These are phyloP conservation scores for Aspergillus ostianus DNA, from an alignment of 495 filamentous ascomycete genomes.

Conservation along the genomic window DNA sequence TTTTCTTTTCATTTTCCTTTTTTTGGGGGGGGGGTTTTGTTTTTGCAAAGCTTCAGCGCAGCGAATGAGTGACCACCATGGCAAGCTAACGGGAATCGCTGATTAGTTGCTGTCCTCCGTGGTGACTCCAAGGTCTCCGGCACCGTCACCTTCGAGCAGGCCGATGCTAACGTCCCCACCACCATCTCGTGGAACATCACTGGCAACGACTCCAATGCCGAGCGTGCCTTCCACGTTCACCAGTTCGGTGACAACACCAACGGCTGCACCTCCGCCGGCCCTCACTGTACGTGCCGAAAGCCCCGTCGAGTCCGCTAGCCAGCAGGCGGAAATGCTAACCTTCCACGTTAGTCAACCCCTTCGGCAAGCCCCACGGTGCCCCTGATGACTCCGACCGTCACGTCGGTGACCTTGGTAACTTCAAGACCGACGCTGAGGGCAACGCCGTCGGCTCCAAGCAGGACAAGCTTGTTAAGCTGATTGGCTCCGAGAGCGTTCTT, in stretches of 20 bases:
- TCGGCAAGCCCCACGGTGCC: constrained; percentile 86
- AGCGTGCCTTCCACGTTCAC: constrained; percentile 97
- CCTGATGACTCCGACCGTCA: constrained; percentile 80
- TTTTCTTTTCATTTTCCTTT: neutral
- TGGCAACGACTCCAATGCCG: constrained; percentile 88
- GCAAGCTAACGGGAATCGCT: neutral
- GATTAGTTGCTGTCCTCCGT: constrained; percentile 86
- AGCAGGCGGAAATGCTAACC: neutral
- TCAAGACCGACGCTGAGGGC: constrained; percentile 89
- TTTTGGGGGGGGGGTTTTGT: neutral
- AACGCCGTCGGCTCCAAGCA: constrained; percentile 72
- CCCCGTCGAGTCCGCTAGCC: neutral
- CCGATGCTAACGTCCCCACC: constrained; percentile 72
- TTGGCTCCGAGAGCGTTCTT: constrained; percentile 91
- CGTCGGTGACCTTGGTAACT: constrained; percentile 96
- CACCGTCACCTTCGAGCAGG: constrained; percentile 93
- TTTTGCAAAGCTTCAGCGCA: neutral
- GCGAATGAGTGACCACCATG: constrained; percentile 7
- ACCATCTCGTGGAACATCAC: constrained; percentile 89
- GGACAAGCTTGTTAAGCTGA: constrained; percentile 87
- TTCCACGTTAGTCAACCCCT: constrained; percentile 77
- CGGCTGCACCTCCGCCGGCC: constrained; percentile 95
- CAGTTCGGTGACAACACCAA: constrained; percentile 99
- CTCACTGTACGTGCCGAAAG: constrained; percentile 71
- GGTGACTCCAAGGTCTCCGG: constrained; percentile 93